phyloP scores from a whole-genome alignment of 2,329 filamentous ascomycete genomes.

The Beauveria medogensis region DNA sequence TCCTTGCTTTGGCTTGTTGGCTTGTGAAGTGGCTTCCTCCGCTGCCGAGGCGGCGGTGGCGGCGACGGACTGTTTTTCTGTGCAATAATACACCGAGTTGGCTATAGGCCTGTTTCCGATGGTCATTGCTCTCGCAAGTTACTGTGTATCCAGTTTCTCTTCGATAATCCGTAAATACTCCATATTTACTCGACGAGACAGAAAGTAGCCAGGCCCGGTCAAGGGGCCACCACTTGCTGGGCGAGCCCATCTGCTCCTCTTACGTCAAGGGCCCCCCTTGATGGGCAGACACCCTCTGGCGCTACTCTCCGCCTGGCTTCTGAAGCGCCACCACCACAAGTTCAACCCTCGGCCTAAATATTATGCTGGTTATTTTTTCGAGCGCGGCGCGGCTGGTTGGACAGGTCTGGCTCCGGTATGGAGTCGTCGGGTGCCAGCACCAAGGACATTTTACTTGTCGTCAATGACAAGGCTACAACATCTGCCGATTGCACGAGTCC shows the following conservation, averaged over 20 bases:
- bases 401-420: neutral
- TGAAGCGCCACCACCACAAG: neutral
- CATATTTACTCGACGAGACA: neutral
- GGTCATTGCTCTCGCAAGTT: neutral
- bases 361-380: neutral
- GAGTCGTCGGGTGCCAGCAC: neutral
- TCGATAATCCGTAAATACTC: no score
- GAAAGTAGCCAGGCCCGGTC: neutral
- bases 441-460: neutral
- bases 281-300: conserved; percentile 1
- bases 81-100: neutral
- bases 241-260: neutral
- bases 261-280: neutral
- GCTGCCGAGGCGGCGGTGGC: neutral
- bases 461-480: neutral
- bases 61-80: neutral
- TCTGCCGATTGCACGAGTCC: neutral
- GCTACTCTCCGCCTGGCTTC: conserved; percentile 3
- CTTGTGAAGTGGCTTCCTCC: conserved; percentile 1
- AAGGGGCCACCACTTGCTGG: neutral
- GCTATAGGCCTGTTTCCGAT: neutral
- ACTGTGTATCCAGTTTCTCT: neutral
- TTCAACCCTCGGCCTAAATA: neutral
- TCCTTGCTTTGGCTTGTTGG: neutral
- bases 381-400: conserved; percentile 2